A percentile compares a stretch with the other conserved stretches of the same genome.
Evolutionary conservation across 2,329 filamentous ascomycete genomes (phyloP).

Genomic region (Hyphodiscus sp.): DNA sequence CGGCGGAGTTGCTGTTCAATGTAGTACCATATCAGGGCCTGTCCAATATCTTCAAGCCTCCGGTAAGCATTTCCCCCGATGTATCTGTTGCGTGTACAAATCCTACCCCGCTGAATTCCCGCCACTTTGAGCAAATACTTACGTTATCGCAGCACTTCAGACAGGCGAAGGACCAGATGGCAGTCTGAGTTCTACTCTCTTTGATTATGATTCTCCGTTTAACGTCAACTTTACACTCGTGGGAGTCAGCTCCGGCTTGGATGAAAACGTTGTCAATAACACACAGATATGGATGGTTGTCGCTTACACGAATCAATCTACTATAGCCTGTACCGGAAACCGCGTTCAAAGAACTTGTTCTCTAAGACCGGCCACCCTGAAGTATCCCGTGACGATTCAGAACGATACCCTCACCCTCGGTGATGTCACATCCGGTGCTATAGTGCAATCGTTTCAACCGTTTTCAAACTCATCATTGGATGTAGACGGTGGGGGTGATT

Average conservation of each 20-base stretch:
- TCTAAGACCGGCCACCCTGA: slow-evolving; percentile 1
- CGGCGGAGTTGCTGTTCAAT: slow-evolving; percentile 5
- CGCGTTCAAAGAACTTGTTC: neutral
- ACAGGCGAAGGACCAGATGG: neutral
- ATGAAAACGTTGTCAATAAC: neutral
- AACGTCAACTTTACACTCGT: neutral
- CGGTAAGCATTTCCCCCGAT: neutral
- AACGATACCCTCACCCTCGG: neutral
- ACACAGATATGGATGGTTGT: neutral
- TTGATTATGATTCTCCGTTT: neutral
- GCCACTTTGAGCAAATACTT: neutral
- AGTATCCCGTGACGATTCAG: neutral
- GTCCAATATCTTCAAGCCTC: neutral
- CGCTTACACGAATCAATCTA: neutral
- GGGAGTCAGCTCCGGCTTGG: too few relatives aligned
- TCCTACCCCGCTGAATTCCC: neutral
- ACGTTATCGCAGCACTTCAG: neutral
- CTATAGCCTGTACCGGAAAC: neutral
- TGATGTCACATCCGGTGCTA: neutral
- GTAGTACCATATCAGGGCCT: slow-evolving; percentile 1
- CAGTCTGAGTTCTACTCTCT: neutral
- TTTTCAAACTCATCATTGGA: neutral
- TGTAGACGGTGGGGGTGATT: neutral
- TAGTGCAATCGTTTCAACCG: neutral
- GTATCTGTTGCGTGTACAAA: neutral